Conservation (phyloP, 805 yeast species). For the Candida nemodendra region DNA sequence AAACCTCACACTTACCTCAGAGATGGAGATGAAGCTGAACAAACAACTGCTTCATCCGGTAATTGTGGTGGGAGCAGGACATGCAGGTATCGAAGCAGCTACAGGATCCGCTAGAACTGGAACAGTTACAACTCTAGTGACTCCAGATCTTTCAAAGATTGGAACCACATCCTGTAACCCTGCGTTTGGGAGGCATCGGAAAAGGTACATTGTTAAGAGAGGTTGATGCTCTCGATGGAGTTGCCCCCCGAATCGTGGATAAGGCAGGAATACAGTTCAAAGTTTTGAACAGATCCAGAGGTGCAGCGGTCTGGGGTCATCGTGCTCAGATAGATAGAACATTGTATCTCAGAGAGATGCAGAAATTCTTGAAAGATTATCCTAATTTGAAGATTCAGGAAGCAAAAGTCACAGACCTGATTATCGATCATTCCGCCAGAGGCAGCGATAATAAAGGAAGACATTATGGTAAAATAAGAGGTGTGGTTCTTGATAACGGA, state of each 20-base stretch:
- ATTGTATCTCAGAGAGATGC: constrained; percentile 80
- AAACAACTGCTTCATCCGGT: constrained; percentile 52
- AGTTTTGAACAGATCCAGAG: constrained; percentile 79
- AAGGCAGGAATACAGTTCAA: constrained; percentile 90
- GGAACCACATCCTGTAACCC: constrained; percentile 98
- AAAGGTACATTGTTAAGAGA: constrained; percentile 91
- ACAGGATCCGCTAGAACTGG: constrained; percentile 90
- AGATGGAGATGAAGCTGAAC: constrained; percentile 32
- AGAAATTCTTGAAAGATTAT: constrained; percentile 53
- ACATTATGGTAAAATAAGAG: constrained; percentile 50
- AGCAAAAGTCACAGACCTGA: constrained; percentile 82
- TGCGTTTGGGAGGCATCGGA: constrained; percentile 95
- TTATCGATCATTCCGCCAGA: constrained; percentile 46
- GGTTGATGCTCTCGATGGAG: constrained; percentile 96
- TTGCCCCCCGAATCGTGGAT: constrained; percentile 83
- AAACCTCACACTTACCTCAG: constrained; percentile 34
- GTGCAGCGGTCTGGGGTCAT: constrained; percentile 98
- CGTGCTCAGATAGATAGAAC: constrained; percentile 92
- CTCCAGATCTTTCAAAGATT: constrained; percentile 71
- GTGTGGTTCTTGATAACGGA: constrained; percentile 74
- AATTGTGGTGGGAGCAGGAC: constrained; percentile 95
- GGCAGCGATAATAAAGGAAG: constrained; percentile 37
- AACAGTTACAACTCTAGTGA: constrained; percentile 63
- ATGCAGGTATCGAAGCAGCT: constrained; percentile 98
- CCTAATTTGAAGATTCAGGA: constrained; percentile 58